Conservation (phyloP, 2,329 filamentous ascomycete genomes). For the Fusarium falciforme region DNA sequence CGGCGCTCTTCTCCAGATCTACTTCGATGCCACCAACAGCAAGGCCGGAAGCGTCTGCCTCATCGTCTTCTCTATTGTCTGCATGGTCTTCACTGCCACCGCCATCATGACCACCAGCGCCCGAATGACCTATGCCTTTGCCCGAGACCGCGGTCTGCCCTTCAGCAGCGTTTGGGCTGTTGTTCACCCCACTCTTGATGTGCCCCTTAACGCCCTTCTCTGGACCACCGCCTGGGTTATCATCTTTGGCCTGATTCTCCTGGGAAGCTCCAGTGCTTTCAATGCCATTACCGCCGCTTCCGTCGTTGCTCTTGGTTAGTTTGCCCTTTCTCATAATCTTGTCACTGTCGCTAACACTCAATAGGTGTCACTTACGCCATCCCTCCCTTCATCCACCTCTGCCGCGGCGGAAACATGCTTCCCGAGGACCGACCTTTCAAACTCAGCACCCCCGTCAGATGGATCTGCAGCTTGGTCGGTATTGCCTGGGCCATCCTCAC, state of each 20-base stretch:
- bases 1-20: slow-evolving; percentile 71
- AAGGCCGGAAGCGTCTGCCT: slow-evolving; percentile 72
- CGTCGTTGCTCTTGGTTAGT: slow-evolving; percentile 72
- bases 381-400: slow-evolving; percentile 75
- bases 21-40: slow-evolving; percentile 72
- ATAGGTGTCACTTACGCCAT: slow-evolving; percentile 75
- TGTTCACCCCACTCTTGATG: slow-evolving; percentile 70
- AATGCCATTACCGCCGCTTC: slow-evolving; percentile 79
- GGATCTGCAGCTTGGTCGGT: slow-evolving; percentile 57
- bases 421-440: slow-evolving; percentile 60
- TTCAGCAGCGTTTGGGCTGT: slow-evolving; percentile 69
- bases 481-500: slow-evolving; percentile 76
- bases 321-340: too few species aligned
- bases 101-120: slow-evolving; percentile 74
- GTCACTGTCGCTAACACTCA: neutral
- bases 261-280: slow-evolving; percentile 75
- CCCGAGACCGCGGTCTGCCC: slow-evolving; percentile 74
- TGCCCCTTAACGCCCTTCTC: slow-evolving; percentile 75
- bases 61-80: slow-evolving; percentile 74
- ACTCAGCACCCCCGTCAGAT: slow-evolving; percentile 50
- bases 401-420: slow-evolving; percentile 74
- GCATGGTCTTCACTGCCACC: slow-evolving; percentile 72
- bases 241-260: slow-evolving; percentile 76
- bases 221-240: slow-evolving; percentile 72
- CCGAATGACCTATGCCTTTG: slow-evolving; percentile 77